Evolutionary conservation across 2,329 filamentous ascomycete species (phyloP), one percentile per base, ranked within the genome.

Genomic region (Fusarium anthophilum): DNA sequence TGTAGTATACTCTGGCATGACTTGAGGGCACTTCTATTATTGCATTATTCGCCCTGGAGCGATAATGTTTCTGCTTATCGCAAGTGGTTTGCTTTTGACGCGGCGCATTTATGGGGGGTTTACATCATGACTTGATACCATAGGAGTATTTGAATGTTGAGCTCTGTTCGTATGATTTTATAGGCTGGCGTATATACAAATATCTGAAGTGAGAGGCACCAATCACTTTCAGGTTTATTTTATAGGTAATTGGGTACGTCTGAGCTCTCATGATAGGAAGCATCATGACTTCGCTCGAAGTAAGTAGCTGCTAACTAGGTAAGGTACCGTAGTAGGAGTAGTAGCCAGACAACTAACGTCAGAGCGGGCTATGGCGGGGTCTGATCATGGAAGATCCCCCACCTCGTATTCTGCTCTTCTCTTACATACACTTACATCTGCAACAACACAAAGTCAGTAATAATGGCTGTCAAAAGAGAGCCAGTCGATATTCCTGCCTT

Each of bases 401-500:
- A 70, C 64, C 41, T 58, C 65, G 50, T 57, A 63, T 63, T 69
- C 57, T 60, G 63, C 59, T 62, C 65, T 61, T 60, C 59, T 62
- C 65, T 61, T 35, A 14, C 32, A 15, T 35, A 35, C 67, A 59
- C 55, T 50, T 56, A 66, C 51, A 69, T 56, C 32, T 58, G 43
- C 39, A 38, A 43, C 28, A 28, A 28, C 35, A n/a, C 17, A 35
- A 55, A 66, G 47, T 24, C 47, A n/a, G 24, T 43, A 10, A 30
- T 14, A 32, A 86, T 86, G 84, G 64, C 83, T 47, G 69, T 79
- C 56, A 79, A 77, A n/a, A 48, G 51, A 71, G 75, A 83, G 79
- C 83, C 86, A n/a, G 79, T 91, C 70, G 89, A 92, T 79, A 88
- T 95, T 67, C 83, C 90, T 53, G 83, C 88, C 53, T 97, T 96